Evolutionary conservation across 345 rosid species (phyloP), one percentile per base, ranked within the genome.

Genomic region (Gossypium rotundifolium): DNA sequence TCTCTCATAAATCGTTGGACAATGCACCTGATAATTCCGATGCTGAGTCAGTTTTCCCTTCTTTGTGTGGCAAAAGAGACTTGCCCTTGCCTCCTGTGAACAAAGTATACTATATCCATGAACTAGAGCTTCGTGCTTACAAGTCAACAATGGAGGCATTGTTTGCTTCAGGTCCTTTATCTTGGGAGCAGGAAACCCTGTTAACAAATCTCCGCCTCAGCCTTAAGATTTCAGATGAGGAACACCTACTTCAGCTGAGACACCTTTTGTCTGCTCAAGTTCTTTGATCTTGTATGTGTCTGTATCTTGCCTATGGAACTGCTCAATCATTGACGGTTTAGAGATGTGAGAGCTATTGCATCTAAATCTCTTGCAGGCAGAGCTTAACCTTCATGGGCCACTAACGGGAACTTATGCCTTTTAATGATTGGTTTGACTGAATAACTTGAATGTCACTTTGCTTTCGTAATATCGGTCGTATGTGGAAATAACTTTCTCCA

Each of bases 221-320:
- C 53, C 86, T 81, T 58, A 74, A 85, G 74, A 81, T 85, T 70
- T 83, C 87, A 10, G 83, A 85, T 8, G 85, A 85, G 65, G 88
- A 85, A 72, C 84, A 85, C 71, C 75, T 79, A 63, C 38, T 69
- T 76, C 81, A 77, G 81, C 76, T 84, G 22, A 82, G 74, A 73
- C 81, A 74, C 46, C 68, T 84, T 4, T 71, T 84, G 46, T 79
- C 85, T 27, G 2, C 83, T 58, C 74, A 82, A 74, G 83, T 76
- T 42, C 64, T 57, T 44, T 76, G 77, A 74, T 61, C 22, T 27
- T 12, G 44, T 8, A 13, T 59, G 4, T 11, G 33, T 62, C 12
- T 55, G 49, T 9, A 2, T 12, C 59, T 16, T 53, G 7, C 16
- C 46, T 27, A 38, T 53, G 63, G 27, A 27, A 49, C 52, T 20